Evolutionary conservation across 2,329 filamentous ascomycete species (phyloP), one percentile per base, ranked within the genome.

Genomic region (Alternaria incomplexa): DNA sequence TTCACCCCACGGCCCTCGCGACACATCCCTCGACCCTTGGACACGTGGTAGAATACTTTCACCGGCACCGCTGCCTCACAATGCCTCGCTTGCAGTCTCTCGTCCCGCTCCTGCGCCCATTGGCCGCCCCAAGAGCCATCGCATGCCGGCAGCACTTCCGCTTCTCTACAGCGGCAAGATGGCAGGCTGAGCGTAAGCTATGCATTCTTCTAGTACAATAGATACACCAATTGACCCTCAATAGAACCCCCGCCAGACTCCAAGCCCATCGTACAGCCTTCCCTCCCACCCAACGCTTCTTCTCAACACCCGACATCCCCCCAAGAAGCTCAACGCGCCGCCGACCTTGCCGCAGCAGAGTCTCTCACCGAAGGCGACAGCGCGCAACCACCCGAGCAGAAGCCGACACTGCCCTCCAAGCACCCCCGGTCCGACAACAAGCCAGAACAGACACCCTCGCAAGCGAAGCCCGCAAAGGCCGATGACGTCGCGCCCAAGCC

Each of bases 31-130:
- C 30, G 36, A 40, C 15, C n/a, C n/a, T 40, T 17, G 0, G 36
- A 40, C 36, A 40, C 36, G 36, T 40, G 36, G n/a, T 40, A 40
- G 36, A 10, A 32, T 10, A 46, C 23, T 32, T 28, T 30, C 28
- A 28, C 12, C 25, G 36, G 10, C 22, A 52, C 32, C 15, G 6
- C 12, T 56, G 10, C 12, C 25, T 43, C 50, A 55, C 59, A 60
- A 82, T 82, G 80, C 71, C 81, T 32, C 75, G 72, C 6, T 53
- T 76, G 60, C 73, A 74, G 56, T 76, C 79, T 25, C 54, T 81
- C 26, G 66, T 80, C 58, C 70, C 81, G 7, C 79, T 84, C 48
- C 72, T 83, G 25, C 73, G 81, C 61, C 81, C 82, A 56, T 63
- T 82, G 62, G 76, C 70, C 4, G 73, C 78, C 6, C 79, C 82